Evolutionary conservation across 139 green algal genomes (phyloP).

Genomic region (Spirogloea muscicola): DNA sequence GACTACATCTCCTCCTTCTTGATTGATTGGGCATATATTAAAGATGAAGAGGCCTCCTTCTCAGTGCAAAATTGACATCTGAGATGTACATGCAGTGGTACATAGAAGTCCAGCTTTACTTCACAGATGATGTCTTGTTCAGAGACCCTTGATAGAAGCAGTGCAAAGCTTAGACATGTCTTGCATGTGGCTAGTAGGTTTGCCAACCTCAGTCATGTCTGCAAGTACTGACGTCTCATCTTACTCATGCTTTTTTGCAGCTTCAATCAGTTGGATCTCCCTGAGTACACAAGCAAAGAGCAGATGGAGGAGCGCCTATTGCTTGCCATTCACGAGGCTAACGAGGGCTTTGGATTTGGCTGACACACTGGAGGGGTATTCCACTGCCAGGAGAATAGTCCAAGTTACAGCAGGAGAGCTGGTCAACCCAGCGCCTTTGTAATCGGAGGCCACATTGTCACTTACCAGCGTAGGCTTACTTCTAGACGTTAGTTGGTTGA

Average conservation of each 20-base stretch:
- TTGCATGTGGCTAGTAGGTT: too few relatives aligned
- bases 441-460: neutral
- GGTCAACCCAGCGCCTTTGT: too few relatives aligned
- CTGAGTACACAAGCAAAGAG: slow-evolving; percentile 89
- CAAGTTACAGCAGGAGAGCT: too few relatives aligned
- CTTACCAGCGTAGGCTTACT: neutral
- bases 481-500: neutral
- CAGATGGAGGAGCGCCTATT: slow-evolving; percentile 84
- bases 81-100: neutral
- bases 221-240: neutral
- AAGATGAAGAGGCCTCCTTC: too few relatives aligned
- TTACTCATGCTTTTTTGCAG: slow-evolving; percentile 47
- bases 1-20: neutral
- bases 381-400: neutral
- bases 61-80: too few relatives aligned
- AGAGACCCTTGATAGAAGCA: neutral
- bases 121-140: neutral
- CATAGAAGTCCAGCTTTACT: neutral
- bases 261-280: slow-evolving; percentile 94
- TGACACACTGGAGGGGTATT: slow-evolving; percentile 40
- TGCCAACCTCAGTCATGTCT: too few relatives aligned
- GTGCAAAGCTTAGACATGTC: too few relatives aligned
- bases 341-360: slow-evolving; percentile 87
- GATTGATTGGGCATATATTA: too few relatives aligned
- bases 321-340: slow-evolving; percentile 81